These are phyloP conservation scores for Solanum lycopersicoides DNA, from an alignment of 257 asterid genomes.

Conservation along the genomic window DNA sequence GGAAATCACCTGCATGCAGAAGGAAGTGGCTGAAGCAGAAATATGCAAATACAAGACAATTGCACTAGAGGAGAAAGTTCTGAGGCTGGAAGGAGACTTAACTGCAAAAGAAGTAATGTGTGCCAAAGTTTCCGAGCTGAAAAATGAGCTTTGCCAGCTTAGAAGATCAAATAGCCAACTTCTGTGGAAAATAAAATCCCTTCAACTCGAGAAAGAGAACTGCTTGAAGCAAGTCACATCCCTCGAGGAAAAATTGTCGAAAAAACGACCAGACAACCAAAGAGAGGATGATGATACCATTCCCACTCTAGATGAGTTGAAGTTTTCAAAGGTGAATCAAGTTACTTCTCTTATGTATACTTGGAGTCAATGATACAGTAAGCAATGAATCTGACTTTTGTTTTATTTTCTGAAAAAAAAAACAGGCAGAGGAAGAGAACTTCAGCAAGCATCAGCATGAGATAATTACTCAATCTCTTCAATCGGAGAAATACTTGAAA, in stretches of 20 bases:
- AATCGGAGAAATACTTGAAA: neutral
- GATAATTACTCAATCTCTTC: neutral
- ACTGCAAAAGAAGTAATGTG: conserved; percentile 28
- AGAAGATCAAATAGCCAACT: conserved; percentile 21
- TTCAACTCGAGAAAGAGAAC: conserved; percentile 16
- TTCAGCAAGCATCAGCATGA: neutral
- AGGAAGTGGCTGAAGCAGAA: conserved; percentile 11
- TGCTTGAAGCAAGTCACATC: conserved; percentile 1
- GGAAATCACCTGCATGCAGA: conserved; percentile 15
- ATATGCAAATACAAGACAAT: conserved; percentile 12
- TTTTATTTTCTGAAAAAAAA: neutral
- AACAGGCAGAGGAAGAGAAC: neutral
- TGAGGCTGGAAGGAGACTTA: conserved; percentile 38
- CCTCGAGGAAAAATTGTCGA: conserved; percentile 5
- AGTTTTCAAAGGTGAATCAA: neutral
- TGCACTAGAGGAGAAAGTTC: conserved; percentile 31
- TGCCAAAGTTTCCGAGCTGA: conserved; percentile 19
- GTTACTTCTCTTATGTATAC: neutral
- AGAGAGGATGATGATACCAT: neutral
- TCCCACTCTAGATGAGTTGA: neutral
- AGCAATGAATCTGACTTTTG: neutral
- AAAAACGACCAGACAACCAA: neutral
- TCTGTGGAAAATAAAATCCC: conserved; percentile 11
- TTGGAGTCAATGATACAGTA: neutral
- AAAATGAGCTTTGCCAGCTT: conserved; percentile 22